Conservation (phyloP, 2,329 filamentous ascomycete genomes). For the Colletotrichum paranaense region DNA sequence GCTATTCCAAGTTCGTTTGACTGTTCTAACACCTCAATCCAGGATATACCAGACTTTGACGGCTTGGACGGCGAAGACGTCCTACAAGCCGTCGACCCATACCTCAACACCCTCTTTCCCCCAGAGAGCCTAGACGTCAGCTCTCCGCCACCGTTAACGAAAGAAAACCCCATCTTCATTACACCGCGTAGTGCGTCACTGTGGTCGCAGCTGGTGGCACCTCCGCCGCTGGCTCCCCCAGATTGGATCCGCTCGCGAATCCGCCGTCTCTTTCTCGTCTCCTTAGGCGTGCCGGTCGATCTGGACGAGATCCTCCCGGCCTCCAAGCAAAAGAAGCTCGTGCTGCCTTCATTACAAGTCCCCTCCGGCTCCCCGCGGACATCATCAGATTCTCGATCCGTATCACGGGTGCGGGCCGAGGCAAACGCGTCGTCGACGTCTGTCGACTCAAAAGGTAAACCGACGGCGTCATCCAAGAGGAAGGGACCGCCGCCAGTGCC, state of each 20-base stretch:
- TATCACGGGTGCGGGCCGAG: slow-evolving; percentile 57
- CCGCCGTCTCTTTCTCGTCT: slow-evolving; percentile 93
- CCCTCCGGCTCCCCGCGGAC: slow-evolving; percentile 64
- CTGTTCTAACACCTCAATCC: slow-evolving; percentile 55
- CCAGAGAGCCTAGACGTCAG: slow-evolving; percentile 65
- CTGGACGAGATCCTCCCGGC: slow-evolving; percentile 97
- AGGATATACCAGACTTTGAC: slow-evolving; percentile 72
- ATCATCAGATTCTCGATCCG: slow-evolving; percentile 64
- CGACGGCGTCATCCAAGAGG: slow-evolving; percentile 57
- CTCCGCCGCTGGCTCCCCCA: slow-evolving; percentile 92
- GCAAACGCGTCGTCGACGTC: slow-evolving; percentile 68
- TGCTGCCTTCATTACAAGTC: slow-evolving; percentile 81
- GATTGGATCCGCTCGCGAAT: slow-evolving; percentile 99
- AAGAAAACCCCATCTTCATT: slow-evolving; percentile 76
- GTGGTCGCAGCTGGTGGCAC: slow-evolving; percentile 96
- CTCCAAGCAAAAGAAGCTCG: slow-evolving; percentile 97
- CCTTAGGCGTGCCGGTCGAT: slow-evolving; percentile 94
- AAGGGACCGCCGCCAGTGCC: slow-evolving; percentile 75
- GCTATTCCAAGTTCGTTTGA: slow-evolving; percentile 39
- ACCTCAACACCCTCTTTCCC: slow-evolving; percentile 75
- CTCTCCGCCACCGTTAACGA: slow-evolving; percentile 60
- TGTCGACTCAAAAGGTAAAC: slow-evolving; percentile 68
- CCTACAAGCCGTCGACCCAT: slow-evolving; percentile 69
- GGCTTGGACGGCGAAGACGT: slow-evolving; percentile 71
- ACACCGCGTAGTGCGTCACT: slow-evolving; percentile 89